Conservation (phyloP, 1,284 basidiomycete species). For the Heimioporus punctisporus region DNA sequence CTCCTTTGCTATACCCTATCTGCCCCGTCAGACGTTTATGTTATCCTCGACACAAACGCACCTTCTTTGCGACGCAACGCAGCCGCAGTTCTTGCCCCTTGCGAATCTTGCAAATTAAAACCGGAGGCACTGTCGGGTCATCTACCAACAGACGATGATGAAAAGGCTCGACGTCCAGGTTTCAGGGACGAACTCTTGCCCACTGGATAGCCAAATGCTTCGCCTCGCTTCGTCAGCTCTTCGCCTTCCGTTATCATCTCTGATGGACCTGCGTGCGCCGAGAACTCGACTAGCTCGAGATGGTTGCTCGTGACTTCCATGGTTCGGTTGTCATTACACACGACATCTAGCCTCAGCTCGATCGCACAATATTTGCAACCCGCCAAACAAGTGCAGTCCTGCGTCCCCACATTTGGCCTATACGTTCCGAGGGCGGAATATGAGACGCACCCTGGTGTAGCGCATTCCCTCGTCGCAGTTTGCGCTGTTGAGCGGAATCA, state of each 20-base stretch:
- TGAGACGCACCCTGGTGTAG: slow-evolving; percentile 67
- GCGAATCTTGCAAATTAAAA: slow-evolving; percentile 91
- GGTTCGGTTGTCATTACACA: slow-evolving; percentile 69
- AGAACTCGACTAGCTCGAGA: slow-evolving; percentile 58
- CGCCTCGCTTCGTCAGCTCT: slow-evolving; percentile 71
- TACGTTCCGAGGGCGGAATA: too few species aligned
- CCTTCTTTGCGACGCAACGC: slow-evolving; percentile 93
- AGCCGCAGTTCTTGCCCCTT: slow-evolving; percentile 94
- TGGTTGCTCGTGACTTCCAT: slow-evolving; percentile 85
- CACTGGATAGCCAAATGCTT: slow-evolving; percentile 85
- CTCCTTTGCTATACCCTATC: slow-evolving; percentile 95
- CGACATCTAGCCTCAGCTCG: slow-evolving; percentile 70
- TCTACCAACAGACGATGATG: slow-evolving; percentile 38
- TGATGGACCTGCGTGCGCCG: slow-evolving; percentile 35
- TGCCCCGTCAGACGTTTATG: slow-evolving; percentile 1
- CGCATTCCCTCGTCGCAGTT: slow-evolving; percentile 87
- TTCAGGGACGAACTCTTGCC: slow-evolving; percentile 68
- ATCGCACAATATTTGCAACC: slow-evolving; percentile 86
- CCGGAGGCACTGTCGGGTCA: slow-evolving; percentile 63
- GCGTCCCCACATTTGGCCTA: too few species aligned
- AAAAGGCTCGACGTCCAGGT: background rate
- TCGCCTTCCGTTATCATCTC: slow-evolving; percentile 55
- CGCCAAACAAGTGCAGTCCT: slow-evolving; percentile 88
- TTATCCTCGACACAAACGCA: slow-evolving; percentile 34
- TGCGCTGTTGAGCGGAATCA: slow-evolving; percentile 89